Base-by-base conservation (phyloP, 2,329 filamentous ascomycete genomes). In the Colletotrichum lentis region DNA sequence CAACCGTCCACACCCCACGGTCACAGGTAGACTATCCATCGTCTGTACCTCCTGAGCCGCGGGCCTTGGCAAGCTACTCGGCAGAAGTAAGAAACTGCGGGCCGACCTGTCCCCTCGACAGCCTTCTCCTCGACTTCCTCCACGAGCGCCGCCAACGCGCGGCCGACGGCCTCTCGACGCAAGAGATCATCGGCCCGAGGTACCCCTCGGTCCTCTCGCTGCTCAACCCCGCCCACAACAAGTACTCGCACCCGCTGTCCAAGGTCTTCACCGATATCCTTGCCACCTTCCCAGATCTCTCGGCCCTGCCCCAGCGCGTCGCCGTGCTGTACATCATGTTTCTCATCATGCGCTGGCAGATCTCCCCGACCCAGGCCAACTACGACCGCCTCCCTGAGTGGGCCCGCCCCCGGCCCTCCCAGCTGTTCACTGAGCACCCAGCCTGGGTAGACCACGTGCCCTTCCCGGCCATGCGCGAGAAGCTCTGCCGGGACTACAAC, bases 311-410 rank as follows among this genome's bases (percentile, higher is more conserved):
- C 0, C 93, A 97, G 78, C 90, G 92, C 73, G 88, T 96, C 0
- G 93, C 91, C 10, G 88, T 93, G 7, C 84, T 97, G 8, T 96
- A 94, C 76, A 82, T 91, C 75, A 96, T 97, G 92, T 97, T 96
- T 78, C 84, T 94, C 39, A 76, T 94, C 71, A 93, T 96, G 90
- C 87, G 90, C 49, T 97, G 94, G 92, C 89, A 93, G 76, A 91
- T 97, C 64, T 87, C 87, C 35, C 93, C 93, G 0, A 92, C 92
- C 0, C 84, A 85, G 69, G 90, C 94, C 72, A 96, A 94, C 79
- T 94, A 91, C 77, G 87, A 93, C 27, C 85, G 91, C 4, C 80
- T 97, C 12, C 93, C 94, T 0, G 83, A 88, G 5, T 97, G 91
- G 88, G 80, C 90, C 46, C 85, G 85, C 0, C 93, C 94, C 1